These are phyloP conservation scores for Chlorella sp. DNA, from an alignment of 139 green algal genomes.

Conservation along the genomic window DNA sequence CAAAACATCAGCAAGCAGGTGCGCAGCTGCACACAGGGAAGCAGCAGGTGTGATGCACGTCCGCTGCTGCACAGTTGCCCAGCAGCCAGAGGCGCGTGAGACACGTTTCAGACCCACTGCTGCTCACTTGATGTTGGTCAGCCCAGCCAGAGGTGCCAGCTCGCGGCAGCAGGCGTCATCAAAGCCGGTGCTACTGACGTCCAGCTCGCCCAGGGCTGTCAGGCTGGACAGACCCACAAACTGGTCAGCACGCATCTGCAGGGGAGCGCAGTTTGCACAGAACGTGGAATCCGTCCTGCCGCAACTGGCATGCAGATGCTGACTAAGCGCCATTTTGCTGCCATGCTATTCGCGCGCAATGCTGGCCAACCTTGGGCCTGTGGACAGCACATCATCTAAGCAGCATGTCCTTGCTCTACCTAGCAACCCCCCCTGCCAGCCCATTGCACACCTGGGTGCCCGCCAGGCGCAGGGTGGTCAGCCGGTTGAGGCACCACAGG, in stretches of 20 bases:
- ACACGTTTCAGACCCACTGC: too few relatives aligned
- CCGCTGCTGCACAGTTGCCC: not conserved
- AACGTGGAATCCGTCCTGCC: too few relatives aligned
- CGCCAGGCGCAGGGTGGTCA: not conserved
- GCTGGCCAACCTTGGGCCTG: too few relatives aligned
- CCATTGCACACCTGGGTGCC: not conserved
- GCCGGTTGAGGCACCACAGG: not conserved
- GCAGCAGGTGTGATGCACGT: not conserved
- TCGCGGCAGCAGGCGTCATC: constrained; percentile 4
- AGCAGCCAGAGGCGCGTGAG: not conserved
- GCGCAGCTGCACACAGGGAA: not conserved
- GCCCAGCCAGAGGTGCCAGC: not conserved
- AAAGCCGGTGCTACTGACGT: not conserved
- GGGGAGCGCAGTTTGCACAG: too few relatives aligned
- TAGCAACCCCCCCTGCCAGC: not conserved
- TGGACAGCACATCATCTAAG: too few relatives aligned
- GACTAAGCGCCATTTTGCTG: too few relatives aligned
- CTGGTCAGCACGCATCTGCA: constrained; percentile 3
- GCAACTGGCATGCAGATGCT: too few relatives aligned
- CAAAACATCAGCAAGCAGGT: not conserved
- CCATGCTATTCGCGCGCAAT: too few relatives aligned
- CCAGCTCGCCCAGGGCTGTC: not conserved
- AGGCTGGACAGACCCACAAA: not conserved
- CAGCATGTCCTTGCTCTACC: too few relatives aligned
- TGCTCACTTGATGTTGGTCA: not conserved